Conservation (phyloP, 2,329 filamentous ascomycete genomes). For the Colletotrichum sp. region DNA sequence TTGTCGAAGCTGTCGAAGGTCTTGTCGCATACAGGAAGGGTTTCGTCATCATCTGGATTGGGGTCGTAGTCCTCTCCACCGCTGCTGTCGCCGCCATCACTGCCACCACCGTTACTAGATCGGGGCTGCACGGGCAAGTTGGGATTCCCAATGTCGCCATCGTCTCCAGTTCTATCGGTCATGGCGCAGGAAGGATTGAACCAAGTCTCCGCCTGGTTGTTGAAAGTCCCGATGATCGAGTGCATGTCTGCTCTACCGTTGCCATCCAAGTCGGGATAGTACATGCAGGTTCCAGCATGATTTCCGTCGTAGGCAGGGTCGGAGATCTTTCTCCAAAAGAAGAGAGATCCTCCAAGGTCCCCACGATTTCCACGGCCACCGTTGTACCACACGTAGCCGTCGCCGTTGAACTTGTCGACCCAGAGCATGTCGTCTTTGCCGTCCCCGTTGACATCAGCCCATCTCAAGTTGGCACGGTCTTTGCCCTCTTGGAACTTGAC, state of each 20-base stretch:
- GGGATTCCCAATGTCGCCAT: neutral
- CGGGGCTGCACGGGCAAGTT: neutral
- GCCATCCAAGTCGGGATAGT: constrained; percentile 30
- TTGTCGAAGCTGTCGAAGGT: neutral
- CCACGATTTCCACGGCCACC: constrained; percentile 7
- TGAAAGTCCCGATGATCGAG: neutral
- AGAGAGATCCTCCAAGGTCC: constrained; percentile 12
- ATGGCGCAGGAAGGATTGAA: constrained; percentile 11
- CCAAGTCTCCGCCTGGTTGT: constrained; percentile 19
- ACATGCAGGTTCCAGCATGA: constrained; percentile 19
- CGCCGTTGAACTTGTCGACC: constrained; percentile 38
- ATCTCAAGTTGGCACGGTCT: constrained; percentile 41
- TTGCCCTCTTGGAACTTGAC: constrained; percentile 30
- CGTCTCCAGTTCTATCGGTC: neutral
- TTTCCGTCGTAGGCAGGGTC: neutral
- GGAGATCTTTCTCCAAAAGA: constrained; percentile 16
- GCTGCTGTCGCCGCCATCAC: neutral
- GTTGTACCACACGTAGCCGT: constrained; percentile 36
- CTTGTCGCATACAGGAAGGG: neutral
- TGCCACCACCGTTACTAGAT: neutral
- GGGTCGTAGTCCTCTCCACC: neutral
- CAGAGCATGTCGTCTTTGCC: constrained; percentile 37
- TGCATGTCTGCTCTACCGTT: constrained; percentile 28
- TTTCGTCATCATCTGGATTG: neutral
- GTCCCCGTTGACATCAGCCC: constrained; percentile 42